Conservation (phyloP, 106 monocot species). For the Narthecium ossifragum region DNA sequence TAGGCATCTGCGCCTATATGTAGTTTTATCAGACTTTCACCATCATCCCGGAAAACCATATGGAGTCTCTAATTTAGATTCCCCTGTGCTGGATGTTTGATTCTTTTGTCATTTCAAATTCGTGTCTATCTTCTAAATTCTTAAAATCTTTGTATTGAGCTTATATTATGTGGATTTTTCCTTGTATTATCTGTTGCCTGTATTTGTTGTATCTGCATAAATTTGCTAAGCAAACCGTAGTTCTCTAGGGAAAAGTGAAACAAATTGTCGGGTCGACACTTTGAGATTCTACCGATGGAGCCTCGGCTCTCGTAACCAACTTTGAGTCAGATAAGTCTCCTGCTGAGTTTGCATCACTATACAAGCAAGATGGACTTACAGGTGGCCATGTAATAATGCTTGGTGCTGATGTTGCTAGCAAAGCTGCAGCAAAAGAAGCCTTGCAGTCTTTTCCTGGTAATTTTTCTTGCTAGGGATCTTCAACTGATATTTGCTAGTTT, state of each 20-base stretch:
- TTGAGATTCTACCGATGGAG: slow-evolving; percentile 37
- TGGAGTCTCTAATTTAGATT: too few relatives aligned
- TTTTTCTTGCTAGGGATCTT: not conserved
- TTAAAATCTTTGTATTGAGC: too few relatives aligned
- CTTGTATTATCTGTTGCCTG: too few relatives aligned
- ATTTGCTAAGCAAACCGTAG: too few relatives aligned
- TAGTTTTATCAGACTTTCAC: too few relatives aligned
- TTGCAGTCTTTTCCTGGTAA: slow-evolving; percentile 76
- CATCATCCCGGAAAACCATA: too few relatives aligned
- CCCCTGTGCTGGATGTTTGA: too few relatives aligned
- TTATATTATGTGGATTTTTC: too few relatives aligned
- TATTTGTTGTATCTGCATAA: too few relatives aligned
- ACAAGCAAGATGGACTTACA: slow-evolving; percentile 59
- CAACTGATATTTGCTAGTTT: not conserved
- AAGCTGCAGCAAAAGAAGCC: slow-evolving; percentile 58
- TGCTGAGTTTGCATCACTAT: slow-evolving; percentile 59
- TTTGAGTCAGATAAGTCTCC: slow-evolving; percentile 87
- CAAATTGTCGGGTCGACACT: slow-evolving; percentile 96
- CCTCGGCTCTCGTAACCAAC: slow-evolving; percentile 53
- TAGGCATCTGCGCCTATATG: too few relatives aligned
- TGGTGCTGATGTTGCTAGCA: slow-evolving; percentile 61
- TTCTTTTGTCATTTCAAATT: too few relatives aligned
- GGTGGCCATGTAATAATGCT: slow-evolving; percentile 99
- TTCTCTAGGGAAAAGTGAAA: slow-evolving; percentile 88
- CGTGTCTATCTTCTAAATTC: too few relatives aligned